A percentile compares a stretch with the other conserved stretches of the same genome.
Conservation (phyloP, 2,329 filamentous ascomycete species). For the Talaromyces sp. region DNA sequence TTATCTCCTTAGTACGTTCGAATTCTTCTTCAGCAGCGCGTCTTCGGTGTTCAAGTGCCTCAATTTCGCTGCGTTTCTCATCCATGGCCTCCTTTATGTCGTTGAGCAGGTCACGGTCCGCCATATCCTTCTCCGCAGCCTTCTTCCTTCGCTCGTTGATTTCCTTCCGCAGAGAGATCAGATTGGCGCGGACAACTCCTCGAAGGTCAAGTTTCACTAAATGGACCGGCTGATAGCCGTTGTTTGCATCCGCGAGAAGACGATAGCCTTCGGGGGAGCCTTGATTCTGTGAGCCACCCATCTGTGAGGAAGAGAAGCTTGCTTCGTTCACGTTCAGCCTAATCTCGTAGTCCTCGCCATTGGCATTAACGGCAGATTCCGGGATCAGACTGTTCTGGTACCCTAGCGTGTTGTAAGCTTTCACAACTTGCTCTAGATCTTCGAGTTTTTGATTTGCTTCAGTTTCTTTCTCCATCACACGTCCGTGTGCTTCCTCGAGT, state of each 20-base stretch:
- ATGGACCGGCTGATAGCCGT: constrained; percentile 85
- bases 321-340: constrained; percentile 76
- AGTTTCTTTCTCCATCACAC: constrained; percentile 79
- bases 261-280: constrained; percentile 64
- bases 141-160: constrained; percentile 83
- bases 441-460: constrained; percentile 84
- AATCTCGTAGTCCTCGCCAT: constrained; percentile 81
- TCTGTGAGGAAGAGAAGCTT: constrained; percentile 68
- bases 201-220: constrained; percentile 86
- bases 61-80: constrained; percentile 89
- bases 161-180: constrained; percentile 78
- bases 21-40: constrained; percentile 89
- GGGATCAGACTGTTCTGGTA: constrained; percentile 94
- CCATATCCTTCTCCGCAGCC: constrained; percentile 87
- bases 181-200: constrained; percentile 74
- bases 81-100: constrained; percentile 96
- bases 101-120: constrained; percentile 89
- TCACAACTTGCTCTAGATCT: constrained; percentile 84
- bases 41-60: constrained; percentile 83
- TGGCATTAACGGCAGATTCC: constrained; percentile 76
- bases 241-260: constrained; percentile 75
- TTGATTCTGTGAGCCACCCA: constrained; percentile 50
- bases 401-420: constrained; percentile 88
- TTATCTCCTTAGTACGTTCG: constrained; percentile 86
- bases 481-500: constrained; percentile 81